phyloP scores from a whole-genome alignment of 768 basidiomycete species.

The Pleurotus ostreatus region DNA sequence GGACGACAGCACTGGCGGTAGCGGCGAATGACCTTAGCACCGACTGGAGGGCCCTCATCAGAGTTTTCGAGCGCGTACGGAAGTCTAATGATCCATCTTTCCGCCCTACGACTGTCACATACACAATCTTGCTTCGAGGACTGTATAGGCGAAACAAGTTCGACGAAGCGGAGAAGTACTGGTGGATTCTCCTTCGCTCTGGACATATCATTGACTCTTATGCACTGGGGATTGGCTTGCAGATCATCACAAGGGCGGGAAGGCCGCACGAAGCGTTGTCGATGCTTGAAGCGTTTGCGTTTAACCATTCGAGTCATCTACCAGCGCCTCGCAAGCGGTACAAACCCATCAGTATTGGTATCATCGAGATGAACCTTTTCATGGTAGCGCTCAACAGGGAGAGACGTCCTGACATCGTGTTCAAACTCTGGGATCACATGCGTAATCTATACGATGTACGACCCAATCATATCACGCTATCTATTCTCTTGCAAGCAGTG shows the following conservation, averaged over 20 bases:
- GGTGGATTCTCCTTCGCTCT: constrained; percentile 35
- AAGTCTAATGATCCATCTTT: constrained; percentile 19
- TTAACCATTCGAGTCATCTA: constrained; percentile 1
- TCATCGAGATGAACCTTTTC: constrained; percentile 36
- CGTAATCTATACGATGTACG: constrained; percentile 49
- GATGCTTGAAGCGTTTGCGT: constrained; percentile 40
- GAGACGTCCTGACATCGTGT: constrained; percentile 58
- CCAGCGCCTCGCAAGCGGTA: constrained; percentile 12
- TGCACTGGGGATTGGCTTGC: constrained; percentile 47
- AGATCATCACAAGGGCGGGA: constrained; percentile 39
- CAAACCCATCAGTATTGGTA: constrained; percentile 18
- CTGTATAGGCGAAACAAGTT: constrained; percentile 40
- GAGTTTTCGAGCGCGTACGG: constrained; percentile 30
- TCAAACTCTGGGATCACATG: constrained; percentile 69
- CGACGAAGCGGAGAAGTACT: constrained; percentile 36
- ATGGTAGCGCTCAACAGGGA: constrained; percentile 44
- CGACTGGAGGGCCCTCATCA: constrained; percentile 28
- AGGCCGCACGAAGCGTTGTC: constrained; percentile 45
- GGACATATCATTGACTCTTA: constrained; percentile 38
- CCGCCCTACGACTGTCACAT: constrained; percentile 40
- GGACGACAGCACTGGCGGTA: constrained; percentile 43
- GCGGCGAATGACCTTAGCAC: constrained; percentile 34
- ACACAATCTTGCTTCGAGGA: constrained; percentile 53
- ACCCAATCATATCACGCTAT: constrained; percentile 54
- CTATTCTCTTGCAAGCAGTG: constrained; percentile 58